Base-by-base conservation (phyloP, 2,329 filamentous ascomycete species). In the Gaeumannomyces sp. region DNA sequence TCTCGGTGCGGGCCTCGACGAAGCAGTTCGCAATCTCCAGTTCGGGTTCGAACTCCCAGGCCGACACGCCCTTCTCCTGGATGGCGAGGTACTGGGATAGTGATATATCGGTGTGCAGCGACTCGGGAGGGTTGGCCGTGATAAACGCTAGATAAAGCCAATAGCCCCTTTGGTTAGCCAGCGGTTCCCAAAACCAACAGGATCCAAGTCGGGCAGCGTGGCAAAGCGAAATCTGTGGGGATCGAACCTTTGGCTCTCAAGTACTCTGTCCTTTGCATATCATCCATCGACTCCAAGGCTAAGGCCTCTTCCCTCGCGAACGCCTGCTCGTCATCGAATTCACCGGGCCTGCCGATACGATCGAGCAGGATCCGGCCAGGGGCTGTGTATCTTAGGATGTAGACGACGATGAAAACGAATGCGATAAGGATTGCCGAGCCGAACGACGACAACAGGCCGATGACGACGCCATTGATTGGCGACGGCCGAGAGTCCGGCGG, bases 21-120 rank as follows among this genome's bases (percentile, higher is more conserved):
- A 99, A 99, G 77, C 95, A 99, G 77, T 98, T 98, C 70, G 95
- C 95, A 70, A 98, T 97, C 77, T 99, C 95, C 50, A 98, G 80
- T 76, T 99, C 95, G n/a, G 95, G 95, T 76, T 98, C 95, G 73
- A 99, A 99, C 76, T 99, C 95, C 95, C 95, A 99, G 8, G 95
- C 95, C 6, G 95, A 97, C n/a, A 99, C 94, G 62, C 95, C 95
- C 77, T 99, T 99, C 80, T 99, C 95, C 79, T 99, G 95, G 70
- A 99, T 99, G 58, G 95, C 95, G 66, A 99, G 85, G 75, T 97
- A 98, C 76, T 99, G 95, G 50, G 95, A 98, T 68, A 99, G 80
- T 28, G 95, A 98, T 69, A 99, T 99, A 74, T 99, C 95, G 70
- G 95, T 98, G 73, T 95, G 93, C 66, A 94, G 81, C 10, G 95